Evolutionary conservation across 1,284 basidiomycete genomes (phyloP), one percentile per base, ranked within the genome.

Genomic region (Cryptococcus maquisensis): DNA sequence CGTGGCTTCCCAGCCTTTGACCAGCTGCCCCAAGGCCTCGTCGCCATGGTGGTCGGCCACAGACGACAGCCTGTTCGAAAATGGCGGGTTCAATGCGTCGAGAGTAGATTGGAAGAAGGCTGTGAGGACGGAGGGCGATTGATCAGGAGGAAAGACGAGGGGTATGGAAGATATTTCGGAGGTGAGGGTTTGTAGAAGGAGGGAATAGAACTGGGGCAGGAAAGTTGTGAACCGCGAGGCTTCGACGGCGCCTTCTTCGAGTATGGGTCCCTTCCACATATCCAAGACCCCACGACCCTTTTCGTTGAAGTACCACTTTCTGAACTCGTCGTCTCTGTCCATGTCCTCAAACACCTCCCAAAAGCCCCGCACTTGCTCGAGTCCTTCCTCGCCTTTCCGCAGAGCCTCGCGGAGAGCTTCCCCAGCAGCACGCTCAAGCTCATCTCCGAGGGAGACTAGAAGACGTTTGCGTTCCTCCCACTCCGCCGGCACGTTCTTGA

Each of bases 221-320:
- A 92, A 93, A 4, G 81, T 74, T 24, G 80, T 74, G 58, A 94
- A 84, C 46, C 66, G 70, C 3, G 64, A 57, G 43, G 20, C 23
- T 41, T 38, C 37, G 21, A 3, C n/a, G 12, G 16, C 13, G 15
- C 16, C 24, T 59, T 86, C 86, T 1, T 73, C 57, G 37, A 88
- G 69, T 1, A 69, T 66, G 1, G 80, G 80, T 26, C 78, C 78
- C 59, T 82, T 79, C 93, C 93, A 97, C 50, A 81, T 66, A 16
- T 83, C 76, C 41, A 88, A 79, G 13, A 95, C 71, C 6, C 79
- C 66, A 12, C 81, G 79, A 49, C 88, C 80, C 44, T 90, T 81
- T 4, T 88, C 86, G 7, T 88, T 89, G 71, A 92, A 90, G 78
- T 96, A 97, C 71, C 94, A 95, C 67, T 88, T 87, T 59, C 88